Base-by-base conservation (phyloP, 495 filamentous ascomycete genomes). In the Xylaria telfairii region DNA sequence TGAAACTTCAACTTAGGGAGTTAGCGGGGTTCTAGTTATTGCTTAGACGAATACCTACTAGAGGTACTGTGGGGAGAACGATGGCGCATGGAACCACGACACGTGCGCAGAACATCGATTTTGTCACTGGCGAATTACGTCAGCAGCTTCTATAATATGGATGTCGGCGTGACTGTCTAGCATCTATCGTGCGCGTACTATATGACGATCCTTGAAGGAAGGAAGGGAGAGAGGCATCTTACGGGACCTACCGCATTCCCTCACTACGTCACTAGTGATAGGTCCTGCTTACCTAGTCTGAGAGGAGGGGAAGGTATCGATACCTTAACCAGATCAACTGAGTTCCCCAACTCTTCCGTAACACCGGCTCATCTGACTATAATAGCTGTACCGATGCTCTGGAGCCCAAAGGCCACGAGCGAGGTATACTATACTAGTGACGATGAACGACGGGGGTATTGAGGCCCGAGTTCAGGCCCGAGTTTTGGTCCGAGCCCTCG, bases 1-100 rank as follows among this genome's bases (percentile, higher is more conserved):
- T 77, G 72, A 68, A 19, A 34, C 17, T 39, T 59, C 8, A 12
- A 21, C 56, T 28, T 37, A 12, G 10, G 10, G 19, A 39, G 30
- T 19, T 10, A 8, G 30, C 32, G 37, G 15, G 15, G 17, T 17
- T 12, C 30, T 8, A 1, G 56, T 59, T n/a, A n/a, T n/a, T n/a
- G n/a, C n/a, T n/a, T n/a, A n/a, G n/a, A n/a, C n/a, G n/a, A n/a
- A n/a, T n/a, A n/a, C n/a, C n/a, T n/a, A n/a, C n/a, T n/a, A n/a
- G n/a, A n/a, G n/a, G n/a, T n/a, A n/a, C n/a, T n/a, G n/a, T n/a
- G n/a, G n/a, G n/a, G 30, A 21, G 13, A 34, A 37, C 54, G 28
- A 34, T 32, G 17, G 32, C 28, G 30, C 53, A n/a, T n/a, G n/a
- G n/a, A 19, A 30, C 26, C 19, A 57, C 12, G n/a, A n/a, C 54